A percentile compares a stretch with the other conserved stretches of the same genome.
Conservation (phyloP, 1,139 yeast genomes). For the Debaryomyces psychrophilus region DNA sequence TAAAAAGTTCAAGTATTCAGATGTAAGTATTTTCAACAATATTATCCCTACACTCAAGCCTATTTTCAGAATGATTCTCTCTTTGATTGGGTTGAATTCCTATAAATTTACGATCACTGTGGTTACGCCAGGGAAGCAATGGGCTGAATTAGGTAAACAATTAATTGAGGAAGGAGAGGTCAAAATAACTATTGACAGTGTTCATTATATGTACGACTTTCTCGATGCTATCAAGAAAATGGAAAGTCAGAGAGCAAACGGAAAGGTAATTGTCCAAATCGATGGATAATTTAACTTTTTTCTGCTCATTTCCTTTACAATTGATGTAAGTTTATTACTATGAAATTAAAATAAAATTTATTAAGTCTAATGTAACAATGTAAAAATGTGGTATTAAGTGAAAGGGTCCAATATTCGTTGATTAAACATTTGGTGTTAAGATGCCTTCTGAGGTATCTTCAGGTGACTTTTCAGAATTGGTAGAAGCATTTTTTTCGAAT, state of each 20-base stretch:
- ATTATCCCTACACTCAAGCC: neutral
- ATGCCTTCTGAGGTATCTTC: constrained; percentile 4
- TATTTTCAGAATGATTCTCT: constrained; percentile 1
- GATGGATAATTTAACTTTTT: too few relatives aligned
- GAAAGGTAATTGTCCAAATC: constrained; percentile 59
- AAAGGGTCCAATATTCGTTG: neutral
- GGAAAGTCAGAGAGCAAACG: constrained; percentile 53
- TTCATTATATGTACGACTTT: constrained; percentile 50
- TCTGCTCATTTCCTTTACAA: too few relatives aligned
- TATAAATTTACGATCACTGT: constrained; percentile 16
- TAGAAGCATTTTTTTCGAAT: constrained; percentile 30
- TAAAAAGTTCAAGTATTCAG: constrained; percentile 31
- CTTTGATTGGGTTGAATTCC: constrained; percentile 17
- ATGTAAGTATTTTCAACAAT: constrained; percentile 4
- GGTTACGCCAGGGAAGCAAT: constrained; percentile 12
- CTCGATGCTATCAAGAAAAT: constrained; percentile 53
- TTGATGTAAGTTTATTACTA: neutral
- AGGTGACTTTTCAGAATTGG: constrained; percentile 2
- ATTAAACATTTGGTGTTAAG: constrained; percentile 6
- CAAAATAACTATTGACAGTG: constrained; percentile 55
- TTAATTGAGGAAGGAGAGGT: constrained; percentile 46
- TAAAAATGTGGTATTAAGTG: constrained; percentile 3
- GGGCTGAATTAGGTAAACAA: constrained; percentile 22
- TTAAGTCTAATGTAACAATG: neutral
- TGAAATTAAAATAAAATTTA: neutral